Evolutionary conservation across 768 basidiomycete genomes (phyloP).

Genomic region (Panellus pusillus): DNA sequence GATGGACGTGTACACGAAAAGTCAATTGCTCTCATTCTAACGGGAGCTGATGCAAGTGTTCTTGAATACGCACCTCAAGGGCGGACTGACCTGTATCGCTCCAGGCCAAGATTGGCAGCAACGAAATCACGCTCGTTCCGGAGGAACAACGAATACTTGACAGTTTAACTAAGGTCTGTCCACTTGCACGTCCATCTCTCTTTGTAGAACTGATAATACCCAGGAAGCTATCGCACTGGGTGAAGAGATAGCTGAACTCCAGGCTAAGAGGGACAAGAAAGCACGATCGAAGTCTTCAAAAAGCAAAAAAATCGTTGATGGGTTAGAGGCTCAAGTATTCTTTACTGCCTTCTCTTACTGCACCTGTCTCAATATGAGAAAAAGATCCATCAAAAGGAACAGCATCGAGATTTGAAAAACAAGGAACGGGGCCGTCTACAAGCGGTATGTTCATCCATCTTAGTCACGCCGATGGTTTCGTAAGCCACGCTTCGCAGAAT

Average conservation of each 20-base stretch:
- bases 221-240: conserved; percentile 7
- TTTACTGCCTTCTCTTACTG: background rate
- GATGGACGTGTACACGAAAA: conserved; percentile 15
- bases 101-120: conserved; percentile 15
- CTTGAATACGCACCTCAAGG: background rate
- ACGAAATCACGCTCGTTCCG: conserved; percentile 5
- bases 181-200: background rate
- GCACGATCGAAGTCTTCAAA: conserved; percentile 5
- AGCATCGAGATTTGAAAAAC: background rate
- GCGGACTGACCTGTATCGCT: background rate
- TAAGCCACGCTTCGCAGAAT: background rate
- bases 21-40: conserved; percentile 16
- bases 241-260: conserved; percentile 7
- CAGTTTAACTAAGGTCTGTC: background rate
- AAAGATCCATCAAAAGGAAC: background rate
- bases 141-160: conserved; percentile 9
- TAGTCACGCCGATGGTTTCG: background rate
- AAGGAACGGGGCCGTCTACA: conserved; percentile 7
- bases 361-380: background rate
- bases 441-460: conserved; percentile 5
- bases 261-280: conserved; percentile 7
- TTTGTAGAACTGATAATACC: background rate
- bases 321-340: background rate
- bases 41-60: conserved; percentile 16
- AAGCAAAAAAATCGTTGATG: background rate